Conservation (phyloP, 2,329 filamentous ascomycete genomes). For the Phialophora tarda region DNA sequence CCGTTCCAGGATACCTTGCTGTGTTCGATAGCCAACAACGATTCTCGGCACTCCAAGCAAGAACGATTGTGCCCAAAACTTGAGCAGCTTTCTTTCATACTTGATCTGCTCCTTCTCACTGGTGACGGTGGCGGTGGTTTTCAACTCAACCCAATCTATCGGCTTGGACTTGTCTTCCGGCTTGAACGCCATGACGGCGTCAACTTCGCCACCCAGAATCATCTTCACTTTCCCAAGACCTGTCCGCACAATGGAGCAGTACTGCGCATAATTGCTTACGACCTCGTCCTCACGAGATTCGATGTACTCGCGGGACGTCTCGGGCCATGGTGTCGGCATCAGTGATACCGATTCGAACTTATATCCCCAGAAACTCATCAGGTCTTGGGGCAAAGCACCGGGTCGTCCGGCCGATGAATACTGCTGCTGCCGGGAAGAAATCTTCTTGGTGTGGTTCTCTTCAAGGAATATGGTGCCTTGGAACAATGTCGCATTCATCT, state of each 20-base stretch:
- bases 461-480: conserved; percentile 80
- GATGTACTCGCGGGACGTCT: conserved; percentile 75
- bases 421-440: conserved; percentile 66
- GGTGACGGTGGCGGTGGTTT: conserved; percentile 78
- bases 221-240: conserved; percentile 77
- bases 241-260: conserved; percentile 91
- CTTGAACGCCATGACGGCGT: conserved; percentile 90
- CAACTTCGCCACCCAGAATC: conserved; percentile 90
- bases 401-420: conserved; percentile 55
- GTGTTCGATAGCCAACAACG: conserved; percentile 83
- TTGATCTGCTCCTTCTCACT: conserved; percentile 71
- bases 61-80: conserved; percentile 97
- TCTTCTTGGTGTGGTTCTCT: conserved; percentile 79
- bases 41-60: conserved; percentile 90
- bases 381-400: conserved; percentile 68
- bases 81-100: conserved; percentile 88
- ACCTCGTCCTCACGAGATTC: conserved; percentile 72
- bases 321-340: conserved; percentile 74
- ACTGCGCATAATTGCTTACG: conserved; percentile 90
- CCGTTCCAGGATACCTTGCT: conserved; percentile 71
- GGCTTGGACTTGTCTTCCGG: conserved; percentile 68
- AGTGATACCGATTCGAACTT: conserved; percentile 92
- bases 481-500: conserved; percentile 93
- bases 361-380: conserved; percentile 97
- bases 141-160: conserved; percentile 92